phyloP scores from a whole-genome alignment of 805 yeast genomes.

The Candida tibetensis region DNA sequence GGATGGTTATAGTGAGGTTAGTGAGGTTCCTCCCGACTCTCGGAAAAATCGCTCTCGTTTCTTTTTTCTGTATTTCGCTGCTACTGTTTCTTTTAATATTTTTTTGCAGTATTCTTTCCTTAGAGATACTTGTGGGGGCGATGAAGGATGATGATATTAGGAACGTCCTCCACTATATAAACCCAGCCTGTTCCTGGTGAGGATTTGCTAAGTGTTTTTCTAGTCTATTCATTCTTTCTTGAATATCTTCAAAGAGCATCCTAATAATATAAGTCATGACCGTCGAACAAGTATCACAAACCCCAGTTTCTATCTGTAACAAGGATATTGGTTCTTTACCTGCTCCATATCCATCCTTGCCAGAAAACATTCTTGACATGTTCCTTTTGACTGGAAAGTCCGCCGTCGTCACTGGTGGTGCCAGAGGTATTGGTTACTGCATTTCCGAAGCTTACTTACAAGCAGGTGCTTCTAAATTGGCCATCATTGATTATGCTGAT shows the following conservation, averaged over 20 bases:
- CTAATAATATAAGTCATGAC: no score
- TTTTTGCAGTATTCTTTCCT: no score
- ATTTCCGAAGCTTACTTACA: conserved; percentile 38
- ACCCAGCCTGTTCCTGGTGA: not conserved
- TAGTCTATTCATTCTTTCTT: no score
- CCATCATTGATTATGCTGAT: conserved; percentile 39
- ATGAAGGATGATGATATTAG: not conserved
- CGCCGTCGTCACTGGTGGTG: conserved; percentile 38
- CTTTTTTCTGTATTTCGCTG: conserved; percentile 5
- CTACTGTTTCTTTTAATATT: conserved; percentile 1
- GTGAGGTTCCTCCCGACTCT: not conserved
- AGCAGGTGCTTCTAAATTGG: conserved; percentile 35
- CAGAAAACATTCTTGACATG: conserved; percentile 26
- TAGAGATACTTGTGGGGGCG: conserved; percentile 1
- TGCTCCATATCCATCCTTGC: conserved; percentile 30
- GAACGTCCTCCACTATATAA: not conserved
- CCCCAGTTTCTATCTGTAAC: conserved; percentile 27
- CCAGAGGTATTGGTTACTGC: conserved; percentile 37
- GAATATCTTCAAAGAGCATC: no score
- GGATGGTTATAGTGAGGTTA: no score
- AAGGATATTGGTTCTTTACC: conserved; percentile 39
- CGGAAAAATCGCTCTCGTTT: conserved; percentile 10
- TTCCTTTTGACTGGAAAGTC: conserved; percentile 31
- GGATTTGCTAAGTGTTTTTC: no score
- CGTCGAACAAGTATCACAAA: conserved; percentile 16